phyloP scores from a whole-genome alignment of 2,329 filamentous ascomycete species.

The Calonectria henricotiae region DNA sequence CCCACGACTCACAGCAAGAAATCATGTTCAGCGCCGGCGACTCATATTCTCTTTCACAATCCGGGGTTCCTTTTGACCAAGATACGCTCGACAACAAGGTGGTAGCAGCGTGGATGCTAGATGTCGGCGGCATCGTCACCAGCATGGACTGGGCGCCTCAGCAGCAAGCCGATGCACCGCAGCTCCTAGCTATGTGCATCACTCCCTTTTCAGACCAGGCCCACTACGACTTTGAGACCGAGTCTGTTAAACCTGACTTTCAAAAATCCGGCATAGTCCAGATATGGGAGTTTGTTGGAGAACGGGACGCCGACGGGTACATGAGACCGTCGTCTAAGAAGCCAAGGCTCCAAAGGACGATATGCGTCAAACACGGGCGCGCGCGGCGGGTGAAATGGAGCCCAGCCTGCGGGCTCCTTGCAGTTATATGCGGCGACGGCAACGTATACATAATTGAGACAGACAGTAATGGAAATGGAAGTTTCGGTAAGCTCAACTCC shows the following conservation, averaged over 20 bases:
- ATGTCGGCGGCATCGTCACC: conserved; percentile 69
- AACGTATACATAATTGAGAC: conserved; percentile 67
- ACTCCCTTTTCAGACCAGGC: conserved; percentile 69
- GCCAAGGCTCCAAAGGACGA: conserved; percentile 62
- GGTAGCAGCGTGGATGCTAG: conserved; percentile 68
- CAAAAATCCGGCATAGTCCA: conserved; percentile 67
- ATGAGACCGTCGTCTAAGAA: conserved; percentile 55
- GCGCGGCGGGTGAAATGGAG: conserved; percentile 70
- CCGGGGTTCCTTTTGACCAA: conserved; percentile 53
- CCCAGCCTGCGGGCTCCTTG: conserved; percentile 65
- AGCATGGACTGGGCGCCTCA: conserved; percentile 70
- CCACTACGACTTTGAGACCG: conserved; percentile 59
- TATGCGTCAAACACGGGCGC: conserved; percentile 69
- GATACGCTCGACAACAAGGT: conserved; percentile 48
- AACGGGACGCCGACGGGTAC: conserved; percentile 53
- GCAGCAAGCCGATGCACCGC: conserved; percentile 56
- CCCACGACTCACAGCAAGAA: conserved; percentile 54
- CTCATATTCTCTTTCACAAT: conserved; percentile 50
- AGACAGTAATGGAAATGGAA: conserved; percentile 53
- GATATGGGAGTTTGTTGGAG: conserved; percentile 66
- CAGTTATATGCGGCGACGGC: conserved; percentile 69
- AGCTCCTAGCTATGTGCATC: conserved; percentile 69
- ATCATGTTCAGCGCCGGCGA: conserved; percentile 52
- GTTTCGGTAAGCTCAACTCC: conserved; percentile 61
- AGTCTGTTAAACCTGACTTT: conserved; percentile 58